Base-by-base conservation (phyloP, 495 filamentous ascomycete species). In the Sphaerosporella brunnea region DNA sequence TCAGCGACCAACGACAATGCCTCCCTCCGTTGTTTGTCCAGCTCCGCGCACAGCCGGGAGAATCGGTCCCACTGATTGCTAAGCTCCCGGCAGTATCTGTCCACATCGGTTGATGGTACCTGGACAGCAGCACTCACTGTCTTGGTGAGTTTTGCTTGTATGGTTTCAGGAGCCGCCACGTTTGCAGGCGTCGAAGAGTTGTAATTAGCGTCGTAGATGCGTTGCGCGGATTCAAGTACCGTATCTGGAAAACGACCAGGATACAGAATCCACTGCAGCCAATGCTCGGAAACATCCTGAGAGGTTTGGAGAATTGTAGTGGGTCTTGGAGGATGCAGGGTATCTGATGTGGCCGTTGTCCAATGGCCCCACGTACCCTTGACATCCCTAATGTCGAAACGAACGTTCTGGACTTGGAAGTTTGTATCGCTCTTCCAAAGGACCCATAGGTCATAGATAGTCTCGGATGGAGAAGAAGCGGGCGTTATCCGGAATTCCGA, bases 1-100 rank as follows among this genome's bases (percentile, higher is more conserved):
- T 96, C 92, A 51, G 78, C 80, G 0, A 75, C 73, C 25, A 96
- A 65, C 2, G 82, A 75, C 32, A 93, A 60, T 2, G 79, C 74
- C 56, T 93, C 84, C 4, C 79, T 77, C 56, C 86, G 72, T 50
- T 82, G 77, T 50, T 79, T 85, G 56, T 99, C 81, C 19, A 99
- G 71, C 58, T 96, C 87, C 10, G 76, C 68, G 40, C 87, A 70
- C 19, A 95, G 70, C 34, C 87, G 78, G 66, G 82, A 90, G 64
- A 90, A 92, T 36, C 83, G 72, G 35, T 79, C 75, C 92, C 90
- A 97, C 57, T 95, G 87, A 7, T 77, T 67, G 58, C 86, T 77
- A 34, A 78, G 78, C 24, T 80, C 75, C 23, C 64, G 63, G 35
- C 77, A 71, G 61, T 81, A 87, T 35, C 77, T 73, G 11, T 75